Evolutionary conservation across 2,329 filamentous ascomycete species (phyloP).

Genomic region (Penicillium sp.): DNA sequence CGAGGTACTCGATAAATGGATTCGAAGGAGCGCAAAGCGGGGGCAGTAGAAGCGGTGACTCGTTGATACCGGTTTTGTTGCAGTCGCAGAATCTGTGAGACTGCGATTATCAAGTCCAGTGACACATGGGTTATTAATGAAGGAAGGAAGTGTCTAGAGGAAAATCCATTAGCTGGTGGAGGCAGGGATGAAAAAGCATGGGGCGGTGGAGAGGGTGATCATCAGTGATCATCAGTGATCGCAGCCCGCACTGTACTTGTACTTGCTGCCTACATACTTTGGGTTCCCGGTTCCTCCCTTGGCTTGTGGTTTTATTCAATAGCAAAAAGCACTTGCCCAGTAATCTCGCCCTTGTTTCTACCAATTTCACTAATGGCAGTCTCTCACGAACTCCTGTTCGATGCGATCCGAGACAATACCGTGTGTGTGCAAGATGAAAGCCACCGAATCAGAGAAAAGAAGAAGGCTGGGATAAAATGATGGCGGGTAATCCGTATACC

Average conservation of each 20-base stretch:
- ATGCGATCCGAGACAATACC: slow-evolving; percentile 1
- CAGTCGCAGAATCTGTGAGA: neutral
- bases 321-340: no score
- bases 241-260: neutral
- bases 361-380: neutral
- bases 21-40: slow-evolving; percentile 2
- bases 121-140: neutral
- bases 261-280: neutral
- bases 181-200: slow-evolving; percentile 25
- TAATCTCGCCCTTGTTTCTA: neutral
- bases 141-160: neutral
- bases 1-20: slow-evolving; percentile 7
- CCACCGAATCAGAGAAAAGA: slow-evolving; percentile 11
- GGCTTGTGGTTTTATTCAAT: neutral
- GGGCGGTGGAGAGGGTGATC: slow-evolving; percentile 29
- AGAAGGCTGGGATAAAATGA: slow-evolving; percentile 23
- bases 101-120: neutral
- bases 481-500: slow-evolving; percentile 6
- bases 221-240: slow-evolving; percentile 19
- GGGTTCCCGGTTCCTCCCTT: neutral
- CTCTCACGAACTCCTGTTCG: slow-evolving; percentile 11
- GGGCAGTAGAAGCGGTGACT: slow-evolving; percentile 5
- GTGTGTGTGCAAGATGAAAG: neutral
- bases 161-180: slow-evolving; percentile 16
- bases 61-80: neutral